Conservation (phyloP, 139 green algal genomes). For the Penium margaritaceum region DNA sequence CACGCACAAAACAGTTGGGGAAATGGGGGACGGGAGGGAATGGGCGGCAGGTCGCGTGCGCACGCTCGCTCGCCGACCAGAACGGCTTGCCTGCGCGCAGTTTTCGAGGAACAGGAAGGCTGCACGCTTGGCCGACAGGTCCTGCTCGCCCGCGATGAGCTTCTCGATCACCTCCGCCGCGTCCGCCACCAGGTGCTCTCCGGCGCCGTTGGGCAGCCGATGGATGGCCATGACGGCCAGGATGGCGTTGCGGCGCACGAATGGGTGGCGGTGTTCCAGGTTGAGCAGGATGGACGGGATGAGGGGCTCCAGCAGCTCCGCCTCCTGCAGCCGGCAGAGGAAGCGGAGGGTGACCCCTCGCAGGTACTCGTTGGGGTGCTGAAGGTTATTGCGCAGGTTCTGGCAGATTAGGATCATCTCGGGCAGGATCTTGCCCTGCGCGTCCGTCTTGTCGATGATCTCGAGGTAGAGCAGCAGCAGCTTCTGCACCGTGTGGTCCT, state of each 20-base stretch:
- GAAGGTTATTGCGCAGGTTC: conserved; percentile 98
- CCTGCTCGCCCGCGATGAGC: conserved; percentile 72
- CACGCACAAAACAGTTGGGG: too few species aligned
- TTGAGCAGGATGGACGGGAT: conserved; percentile 84
- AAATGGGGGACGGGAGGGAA: too few species aligned
- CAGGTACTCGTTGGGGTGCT: conserved; percentile 99
- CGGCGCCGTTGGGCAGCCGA: conserved; percentile 83
- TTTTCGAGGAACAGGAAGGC: conserved; percentile 85
- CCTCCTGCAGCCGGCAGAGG: conserved; percentile 87
- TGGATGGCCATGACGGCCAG: conserved; percentile 86
- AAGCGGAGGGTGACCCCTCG: conserved; percentile 90
- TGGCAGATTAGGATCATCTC: conserved; percentile 99
- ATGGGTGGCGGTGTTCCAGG: conserved; percentile 94
- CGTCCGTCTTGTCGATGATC: conserved; percentile 96
- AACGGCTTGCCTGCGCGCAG: conserved; percentile 29
- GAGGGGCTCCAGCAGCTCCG: conserved; percentile 95
- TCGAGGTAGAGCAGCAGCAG: conserved; percentile 97
- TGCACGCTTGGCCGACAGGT: conserved; percentile 85
- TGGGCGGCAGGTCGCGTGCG: too few species aligned
- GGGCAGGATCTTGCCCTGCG: conserved; percentile 85
- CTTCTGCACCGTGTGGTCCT: conserved; percentile 97
- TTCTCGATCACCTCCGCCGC: conserved; percentile 87
- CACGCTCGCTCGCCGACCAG: too few species aligned
- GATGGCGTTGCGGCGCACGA: conserved; percentile 91
- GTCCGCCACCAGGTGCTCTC: conserved; percentile 83